phyloP scores from a whole-genome alignment of 129 eudicot species.

The Solidago caesia region DNA sequence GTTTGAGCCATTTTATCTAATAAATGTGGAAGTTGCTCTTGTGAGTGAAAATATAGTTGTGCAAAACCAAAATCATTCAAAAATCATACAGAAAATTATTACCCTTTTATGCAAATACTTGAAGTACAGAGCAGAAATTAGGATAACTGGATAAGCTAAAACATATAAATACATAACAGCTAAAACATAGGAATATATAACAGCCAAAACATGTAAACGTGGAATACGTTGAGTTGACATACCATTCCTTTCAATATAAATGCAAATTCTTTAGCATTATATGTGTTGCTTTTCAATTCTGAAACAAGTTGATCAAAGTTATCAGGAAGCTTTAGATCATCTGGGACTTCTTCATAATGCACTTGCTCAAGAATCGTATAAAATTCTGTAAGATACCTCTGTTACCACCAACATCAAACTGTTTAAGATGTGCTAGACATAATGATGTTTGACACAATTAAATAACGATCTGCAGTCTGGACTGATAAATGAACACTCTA shows the following conservation, averaged over 20 bases:
- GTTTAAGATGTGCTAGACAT: constrained; percentile 17
- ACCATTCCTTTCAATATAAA: constrained; percentile 86
- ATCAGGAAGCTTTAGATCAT: constrained; percentile 71
- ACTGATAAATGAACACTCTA: constrained; percentile 12
- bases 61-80: neutral
- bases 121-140: neutral
- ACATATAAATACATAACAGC: neutral
- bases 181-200: neutral
- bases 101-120: neutral
- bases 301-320: constrained; percentile 80
- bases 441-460: neutral
- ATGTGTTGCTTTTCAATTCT: constrained; percentile 75
- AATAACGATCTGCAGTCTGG: neutral
- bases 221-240: constrained; percentile 25
- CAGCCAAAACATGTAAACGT: neutral
- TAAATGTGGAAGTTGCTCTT: neutral
- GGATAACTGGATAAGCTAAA: neutral
- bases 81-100: neutral
- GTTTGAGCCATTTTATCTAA: neutral
- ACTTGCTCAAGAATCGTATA: constrained; percentile 76
- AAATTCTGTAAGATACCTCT: constrained; percentile 83
- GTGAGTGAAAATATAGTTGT: neutral
- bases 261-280: constrained; percentile 78
- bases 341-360: constrained; percentile 74
- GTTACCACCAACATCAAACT: constrained; percentile 39